Base-by-base conservation (phyloP, 1,284 basidiomycete species). In the Ceratobasidium sp. region DNA sequence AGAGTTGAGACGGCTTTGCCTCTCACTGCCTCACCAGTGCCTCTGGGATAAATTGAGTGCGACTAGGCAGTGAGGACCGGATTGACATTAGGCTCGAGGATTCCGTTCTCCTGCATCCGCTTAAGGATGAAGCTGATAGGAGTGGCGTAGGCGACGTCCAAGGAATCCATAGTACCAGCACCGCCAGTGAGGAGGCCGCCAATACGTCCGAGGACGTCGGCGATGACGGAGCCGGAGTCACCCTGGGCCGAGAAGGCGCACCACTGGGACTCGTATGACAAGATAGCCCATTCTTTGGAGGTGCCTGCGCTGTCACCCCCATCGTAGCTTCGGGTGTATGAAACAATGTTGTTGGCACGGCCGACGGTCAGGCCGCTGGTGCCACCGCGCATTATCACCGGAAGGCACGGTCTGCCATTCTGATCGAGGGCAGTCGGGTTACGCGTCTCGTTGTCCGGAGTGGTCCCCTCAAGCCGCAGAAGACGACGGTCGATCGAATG, bases 291-390 rank as follows among this genome's bases (percentile, higher is more conserved):
- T 51, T 75, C 75, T 39, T 24, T 76, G 8, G 75, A 68, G 2
- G 63, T 59, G 34, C 49, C 11, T 22, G 14, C 34, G 14, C 14
- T 53, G 24, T 39, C 61, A 14, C 58, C 61, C 2, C 59, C 39
- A 46, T 13, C n/a, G 74, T 76, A 74, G 46, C 31, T 8, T 11
- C 75, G 75, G 13, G 53, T 46, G 54, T 27, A 51, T 61, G 76
- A 76, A 31, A 7, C n/a, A n/a, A 76, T 54, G 39, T 29, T 29
- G 49, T 69, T 75, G 29, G 58, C 53, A 27, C 74, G 63, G 14
- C 76, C 76, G 31, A 75, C 62, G 14, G 74, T 76, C 19, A 75
- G 27, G 58, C 76, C 76, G 56, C 46, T 73, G 56, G 75, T 61
- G 56, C 27, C 16, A 53, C 76, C 74, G 31, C 61, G 51, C 34